Percentiles rank a stretch among this genome's conserved stretches.
phyloP scores from a whole-genome alignment of 176 grass and related monocot genomes.

The Aegilops speltoides region DNA sequence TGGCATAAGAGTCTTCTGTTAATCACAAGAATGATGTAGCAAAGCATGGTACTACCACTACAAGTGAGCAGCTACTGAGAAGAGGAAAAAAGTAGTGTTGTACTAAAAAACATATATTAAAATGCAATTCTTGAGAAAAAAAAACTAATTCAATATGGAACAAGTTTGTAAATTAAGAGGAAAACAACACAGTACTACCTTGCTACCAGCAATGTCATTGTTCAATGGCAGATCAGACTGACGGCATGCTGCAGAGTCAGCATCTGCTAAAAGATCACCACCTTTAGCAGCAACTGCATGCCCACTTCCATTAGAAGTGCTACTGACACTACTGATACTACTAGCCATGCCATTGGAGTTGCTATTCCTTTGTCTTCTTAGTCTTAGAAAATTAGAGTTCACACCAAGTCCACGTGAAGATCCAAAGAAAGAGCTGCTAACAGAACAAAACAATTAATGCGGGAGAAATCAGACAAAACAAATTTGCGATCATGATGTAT shows the following conservation, averaged over 20 bases:
- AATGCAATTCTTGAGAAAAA: background rate
- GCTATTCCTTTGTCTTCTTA: slow-evolving; percentile 61
- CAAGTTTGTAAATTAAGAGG: slow-evolving; percentile 15
- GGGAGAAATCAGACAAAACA: slow-evolving; percentile 9
- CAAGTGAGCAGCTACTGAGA: background rate
- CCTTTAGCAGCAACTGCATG: slow-evolving; percentile 60
- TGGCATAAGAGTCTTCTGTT: background rate
- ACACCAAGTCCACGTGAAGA: slow-evolving; percentile 71
- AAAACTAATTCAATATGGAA: background rate
- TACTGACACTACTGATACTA: slow-evolving; percentile 92
- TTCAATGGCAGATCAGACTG: slow-evolving; percentile 60
- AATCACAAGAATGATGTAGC: slow-evolving; percentile 11
- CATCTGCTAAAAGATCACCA: slow-evolving; percentile 89
- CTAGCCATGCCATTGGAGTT: slow-evolving; percentile 61
- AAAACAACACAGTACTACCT: slow-evolving; percentile 42
- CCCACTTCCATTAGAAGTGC: slow-evolving; percentile 74
- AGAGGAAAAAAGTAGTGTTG: background rate
- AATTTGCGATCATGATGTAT: background rate
- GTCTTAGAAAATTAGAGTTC: slow-evolving; percentile 69
- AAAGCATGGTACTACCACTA: background rate
- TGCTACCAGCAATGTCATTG: slow-evolving; percentile 52
- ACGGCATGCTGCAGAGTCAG: slow-evolving; percentile 76
- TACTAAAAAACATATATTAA: slow-evolving; percentile 2
- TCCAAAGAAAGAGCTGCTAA: slow-evolving; percentile 62
- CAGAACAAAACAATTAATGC: slow-evolving; percentile 33